A percentile compares a stretch with the other conserved stretches of the same genome.
Evolutionary conservation across 805 yeast genomes (phyloP).

Genomic region (Gaillardinia entomophila): DNA sequence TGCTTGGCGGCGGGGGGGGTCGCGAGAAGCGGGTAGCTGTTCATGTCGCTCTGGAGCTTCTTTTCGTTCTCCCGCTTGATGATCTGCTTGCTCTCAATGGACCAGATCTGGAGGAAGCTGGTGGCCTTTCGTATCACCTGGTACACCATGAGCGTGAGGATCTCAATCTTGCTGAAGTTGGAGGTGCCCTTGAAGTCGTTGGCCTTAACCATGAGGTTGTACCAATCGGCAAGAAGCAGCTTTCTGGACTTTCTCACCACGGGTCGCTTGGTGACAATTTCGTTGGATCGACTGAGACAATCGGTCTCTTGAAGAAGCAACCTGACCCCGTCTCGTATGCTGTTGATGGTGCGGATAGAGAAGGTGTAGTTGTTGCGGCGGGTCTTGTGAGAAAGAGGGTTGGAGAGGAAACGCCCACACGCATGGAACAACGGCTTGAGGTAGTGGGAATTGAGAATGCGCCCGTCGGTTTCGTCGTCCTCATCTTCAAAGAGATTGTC

Average conservation of each 20-base stretch:
- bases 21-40: constrained; percentile 40
- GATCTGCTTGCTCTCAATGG: constrained; percentile 49
- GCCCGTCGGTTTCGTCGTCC: constrained; percentile 29
- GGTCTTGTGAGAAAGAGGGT: constrained; percentile 50
- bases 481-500: constrained; percentile 14
- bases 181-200: constrained; percentile 67
- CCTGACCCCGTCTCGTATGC: constrained; percentile 70
- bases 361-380: constrained; percentile 43
- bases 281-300: constrained; percentile 70
- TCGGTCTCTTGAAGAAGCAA: constrained; percentile 58
- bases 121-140: constrained; percentile 64
- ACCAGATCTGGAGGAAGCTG: constrained; percentile 67
- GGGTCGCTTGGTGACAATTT: constrained; percentile 59
- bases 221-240: constrained; percentile 73
- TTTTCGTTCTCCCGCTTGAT: constrained; percentile 31
- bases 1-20: constrained; percentile 58
- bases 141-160: constrained; percentile 56
- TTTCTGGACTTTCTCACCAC: constrained; percentile 61
- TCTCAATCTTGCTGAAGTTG: constrained; percentile 51
- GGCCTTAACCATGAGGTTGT: constrained; percentile 68
- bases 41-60: constrained; percentile 29
- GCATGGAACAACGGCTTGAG: constrained; percentile 51
- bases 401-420: constrained; percentile 59
- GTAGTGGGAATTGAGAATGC: constrained; percentile 39
- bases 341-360: constrained; percentile 52